These are phyloP conservation scores for Fusarium veterinarium DNA, from an alignment of 2,329 filamentous ascomycete species.

Conservation along the genomic window DNA sequence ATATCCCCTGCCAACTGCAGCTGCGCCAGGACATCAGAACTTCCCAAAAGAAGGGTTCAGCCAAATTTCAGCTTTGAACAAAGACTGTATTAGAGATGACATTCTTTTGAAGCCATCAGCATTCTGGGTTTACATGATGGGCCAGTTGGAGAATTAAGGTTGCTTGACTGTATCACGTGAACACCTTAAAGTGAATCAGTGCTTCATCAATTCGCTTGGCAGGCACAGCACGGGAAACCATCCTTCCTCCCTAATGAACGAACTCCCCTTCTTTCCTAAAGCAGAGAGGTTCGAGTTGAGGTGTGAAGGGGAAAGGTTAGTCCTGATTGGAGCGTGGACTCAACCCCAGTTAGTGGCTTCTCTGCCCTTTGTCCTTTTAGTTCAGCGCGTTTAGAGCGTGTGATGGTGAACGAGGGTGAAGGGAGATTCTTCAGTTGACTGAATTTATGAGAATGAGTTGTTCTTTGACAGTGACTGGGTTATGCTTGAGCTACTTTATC, in stretches of 20 bases:
- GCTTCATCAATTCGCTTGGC: background rate
- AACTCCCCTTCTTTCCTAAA: conserved; percentile 9
- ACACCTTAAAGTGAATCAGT: background rate
- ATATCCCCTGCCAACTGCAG: conserved; percentile 2
- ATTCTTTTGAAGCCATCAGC: background rate
- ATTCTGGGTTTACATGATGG: background rate
- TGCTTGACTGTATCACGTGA: conserved; percentile 17
- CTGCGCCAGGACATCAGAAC: background rate
- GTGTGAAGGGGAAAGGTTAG: background rate
- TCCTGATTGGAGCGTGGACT: conserved; percentile 15
- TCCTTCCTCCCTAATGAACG: conserved; percentile 1
- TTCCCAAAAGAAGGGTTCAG: background rate
- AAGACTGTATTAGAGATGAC: background rate
- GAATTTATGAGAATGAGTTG: background rate
- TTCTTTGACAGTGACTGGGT: background rate
- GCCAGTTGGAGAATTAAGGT: background rate
- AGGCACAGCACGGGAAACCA: conserved; percentile 11
- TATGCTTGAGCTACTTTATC: background rate
- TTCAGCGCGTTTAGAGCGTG: conserved; percentile 2
- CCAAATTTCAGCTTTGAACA: no score
- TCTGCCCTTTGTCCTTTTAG: conserved; percentile 11
- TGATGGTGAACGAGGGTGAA: conserved; percentile 18
- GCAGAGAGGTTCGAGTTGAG: conserved; percentile 4
- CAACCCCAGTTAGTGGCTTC: background rate
- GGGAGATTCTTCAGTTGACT: background rate